phyloP scores from a whole-genome alignment of 2,329 filamentous ascomycete species.

The Beauveria bassiana region DNA sequence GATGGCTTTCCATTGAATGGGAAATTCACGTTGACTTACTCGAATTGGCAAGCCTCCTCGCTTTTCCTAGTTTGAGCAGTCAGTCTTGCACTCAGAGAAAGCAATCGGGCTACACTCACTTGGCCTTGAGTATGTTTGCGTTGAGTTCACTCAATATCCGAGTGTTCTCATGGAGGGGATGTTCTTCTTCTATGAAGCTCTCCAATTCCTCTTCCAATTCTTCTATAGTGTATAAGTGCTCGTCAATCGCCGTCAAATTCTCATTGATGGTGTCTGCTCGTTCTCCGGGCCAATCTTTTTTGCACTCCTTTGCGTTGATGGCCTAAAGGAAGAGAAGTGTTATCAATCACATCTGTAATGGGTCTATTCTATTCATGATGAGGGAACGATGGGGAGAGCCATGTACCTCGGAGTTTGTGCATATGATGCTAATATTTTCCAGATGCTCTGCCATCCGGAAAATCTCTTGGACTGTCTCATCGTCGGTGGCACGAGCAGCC shows the following conservation, averaged over 20 bases:
- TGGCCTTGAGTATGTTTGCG: neutral
- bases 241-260: neutral
- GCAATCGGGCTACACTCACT: neutral
- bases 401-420: conserved; percentile 34
- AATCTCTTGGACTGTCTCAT: conserved; percentile 32
- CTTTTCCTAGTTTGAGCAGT: neutral
- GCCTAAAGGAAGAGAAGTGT: conserved; percentile 18
- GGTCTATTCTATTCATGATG: neutral
- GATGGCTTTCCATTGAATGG: neutral
- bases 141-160: neutral
- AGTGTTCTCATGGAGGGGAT: neutral
- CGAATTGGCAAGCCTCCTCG: conserved; percentile 12
- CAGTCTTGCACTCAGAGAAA: neutral
- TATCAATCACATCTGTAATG: neutral
- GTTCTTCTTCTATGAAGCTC: neutral
- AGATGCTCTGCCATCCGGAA: conserved; percentile 31
- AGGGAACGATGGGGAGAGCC: neutral
- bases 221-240: neutral
- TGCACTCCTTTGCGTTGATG: conserved; percentile 25
- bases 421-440: conserved; percentile 35
- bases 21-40: conserved; percentile 17
- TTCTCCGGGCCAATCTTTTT: conserved; percentile 23
- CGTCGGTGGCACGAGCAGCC: conserved; percentile 33
- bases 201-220: neutral
- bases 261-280: conserved; percentile 14